These are phyloP conservation scores for Elsinoe fawcettii DNA, from an alignment of 2,329 filamentous ascomycete species.

Conservation along the genomic window DNA sequence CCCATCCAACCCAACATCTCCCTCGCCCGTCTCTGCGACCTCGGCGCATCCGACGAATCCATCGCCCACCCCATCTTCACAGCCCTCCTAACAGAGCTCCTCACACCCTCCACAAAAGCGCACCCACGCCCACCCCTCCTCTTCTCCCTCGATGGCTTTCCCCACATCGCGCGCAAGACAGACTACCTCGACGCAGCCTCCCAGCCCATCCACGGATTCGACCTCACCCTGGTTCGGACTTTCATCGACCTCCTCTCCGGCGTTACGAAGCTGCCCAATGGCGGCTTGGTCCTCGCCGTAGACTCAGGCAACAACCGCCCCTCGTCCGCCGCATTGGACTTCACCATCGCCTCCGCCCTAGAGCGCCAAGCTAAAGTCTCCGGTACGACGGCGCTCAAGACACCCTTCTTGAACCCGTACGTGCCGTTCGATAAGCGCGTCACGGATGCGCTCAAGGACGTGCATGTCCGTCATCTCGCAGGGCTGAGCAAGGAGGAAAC, in stretches of 20 bases:
- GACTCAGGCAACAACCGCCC: constrained; percentile 66
- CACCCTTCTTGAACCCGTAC: constrained; percentile 46
- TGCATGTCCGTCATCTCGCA: constrained; percentile 49
- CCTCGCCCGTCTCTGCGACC: constrained; percentile 59
- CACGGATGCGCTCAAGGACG: constrained; percentile 37
- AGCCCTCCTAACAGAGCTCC: constrained; percentile 74
- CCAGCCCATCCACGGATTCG: constrained; percentile 74
- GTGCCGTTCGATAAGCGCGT: constrained; percentile 46
- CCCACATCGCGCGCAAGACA: constrained; percentile 71
- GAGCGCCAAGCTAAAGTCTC: constrained; percentile 20
- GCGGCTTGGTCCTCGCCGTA: constrained; percentile 67
- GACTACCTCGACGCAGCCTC: constrained; percentile 66
- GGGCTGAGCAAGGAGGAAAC: constrained; percentile 69
- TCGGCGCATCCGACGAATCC: constrained; percentile 66
- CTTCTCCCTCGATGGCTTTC: constrained; percentile 68
- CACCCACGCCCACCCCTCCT: constrained; percentile 56
- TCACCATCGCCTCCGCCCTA: constrained; percentile 14
- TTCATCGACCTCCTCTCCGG: constrained; percentile 68
- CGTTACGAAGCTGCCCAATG: constrained; percentile 52
- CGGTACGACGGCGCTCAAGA: constrained; percentile 23
- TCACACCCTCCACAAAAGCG: constrained; percentile 37
- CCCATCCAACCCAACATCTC: constrained; percentile 51
- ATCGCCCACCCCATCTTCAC: constrained; percentile 72
- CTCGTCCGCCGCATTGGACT: constrained; percentile 55
- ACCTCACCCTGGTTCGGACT: constrained; percentile 66